These are phyloP conservation scores for Phalaenopsis aphrodite DNA, from an alignment of 106 monocot species.

Conservation along the genomic window DNA sequence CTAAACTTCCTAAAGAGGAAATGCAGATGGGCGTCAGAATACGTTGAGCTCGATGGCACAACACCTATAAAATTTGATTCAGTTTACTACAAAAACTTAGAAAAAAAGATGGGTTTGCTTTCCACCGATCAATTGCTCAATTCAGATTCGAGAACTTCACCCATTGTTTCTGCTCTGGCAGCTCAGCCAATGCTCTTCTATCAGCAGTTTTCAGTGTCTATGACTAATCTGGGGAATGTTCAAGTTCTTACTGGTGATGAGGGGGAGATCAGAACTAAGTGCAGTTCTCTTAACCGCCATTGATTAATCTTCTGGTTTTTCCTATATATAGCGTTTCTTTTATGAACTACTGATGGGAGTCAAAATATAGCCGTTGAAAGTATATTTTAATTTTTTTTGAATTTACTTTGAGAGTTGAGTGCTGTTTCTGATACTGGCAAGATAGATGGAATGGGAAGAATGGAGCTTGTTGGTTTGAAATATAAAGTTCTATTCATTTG, in stretches of 20 bases:
- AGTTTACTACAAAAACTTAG: constrained; percentile 56
- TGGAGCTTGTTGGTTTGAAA: neutral
- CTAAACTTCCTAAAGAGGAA: constrained; percentile 54
- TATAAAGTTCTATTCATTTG: no score
- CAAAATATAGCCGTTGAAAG: neutral
- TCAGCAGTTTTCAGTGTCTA: constrained; percentile 69
- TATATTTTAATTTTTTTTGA: neutral
- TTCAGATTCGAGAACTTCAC: constrained; percentile 55
- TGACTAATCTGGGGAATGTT: constrained; percentile 53
- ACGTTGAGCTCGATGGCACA: constrained; percentile 57
- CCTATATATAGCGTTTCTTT: neutral
- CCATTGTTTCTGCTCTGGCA: constrained; percentile 43
- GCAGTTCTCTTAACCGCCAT: constrained; percentile 43
- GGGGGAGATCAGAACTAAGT: constrained; percentile 70
- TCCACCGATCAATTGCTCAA: constrained; percentile 59
- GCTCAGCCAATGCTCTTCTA: constrained; percentile 46
- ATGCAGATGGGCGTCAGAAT: constrained; percentile 47
- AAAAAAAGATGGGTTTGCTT: constrained; percentile 60
- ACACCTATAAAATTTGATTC: constrained; percentile 56
- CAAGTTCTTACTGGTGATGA: constrained; percentile 63
- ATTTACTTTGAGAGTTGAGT: neutral
- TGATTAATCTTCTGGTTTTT: neutral
- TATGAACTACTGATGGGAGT: neutral
- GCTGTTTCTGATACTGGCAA: neutral
- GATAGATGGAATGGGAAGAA: neutral